A percentile compares a stretch with the other conserved stretches of the same genome.
Conservation (phyloP, 352 stramenopile genomes). For the Pythium plurisporium region DNA sequence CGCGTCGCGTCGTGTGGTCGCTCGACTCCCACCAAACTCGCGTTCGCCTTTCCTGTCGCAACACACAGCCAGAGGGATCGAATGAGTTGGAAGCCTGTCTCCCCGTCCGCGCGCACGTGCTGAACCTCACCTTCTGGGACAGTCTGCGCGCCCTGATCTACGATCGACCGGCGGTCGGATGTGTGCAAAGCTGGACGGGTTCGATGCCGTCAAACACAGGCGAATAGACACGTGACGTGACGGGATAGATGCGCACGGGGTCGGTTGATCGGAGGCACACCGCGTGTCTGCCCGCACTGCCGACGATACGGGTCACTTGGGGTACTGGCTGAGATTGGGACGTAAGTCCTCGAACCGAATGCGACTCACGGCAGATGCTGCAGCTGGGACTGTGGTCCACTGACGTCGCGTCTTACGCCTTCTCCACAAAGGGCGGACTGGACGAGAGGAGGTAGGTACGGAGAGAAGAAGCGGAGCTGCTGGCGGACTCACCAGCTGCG, state of each 20-base stretch:
- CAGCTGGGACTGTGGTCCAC: neutral
- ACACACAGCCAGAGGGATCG: neutral
- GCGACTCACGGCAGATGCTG: neutral
- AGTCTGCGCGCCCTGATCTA: neutral
- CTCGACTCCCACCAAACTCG: neutral
- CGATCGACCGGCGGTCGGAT: neutral
- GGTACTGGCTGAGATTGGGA: conserved; percentile 4
- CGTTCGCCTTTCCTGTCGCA: neutral
- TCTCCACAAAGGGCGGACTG: neutral
- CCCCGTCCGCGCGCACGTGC: neutral
- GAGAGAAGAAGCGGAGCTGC: neutral
- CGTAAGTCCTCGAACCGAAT: neutral
- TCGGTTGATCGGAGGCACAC: neutral
- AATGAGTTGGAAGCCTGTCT: neutral
- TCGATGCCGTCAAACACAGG: neutral
- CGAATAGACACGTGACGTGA: conserved; percentile 7
- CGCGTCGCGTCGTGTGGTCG: neutral
- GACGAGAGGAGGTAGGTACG: conserved; percentile 1
- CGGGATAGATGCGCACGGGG: neutral
- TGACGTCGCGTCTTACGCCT: conserved; percentile 3
- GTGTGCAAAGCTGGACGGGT: neutral
- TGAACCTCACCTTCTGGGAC: conserved; percentile 6
- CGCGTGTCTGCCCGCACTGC: neutral
- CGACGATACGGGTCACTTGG: neutral
- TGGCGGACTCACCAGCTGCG: neutral